Evolutionary conservation across 1,284 basidiomycete species (phyloP), one percentile per base, ranked within the genome.

Genomic region (Gomphus bonarii): DNA sequence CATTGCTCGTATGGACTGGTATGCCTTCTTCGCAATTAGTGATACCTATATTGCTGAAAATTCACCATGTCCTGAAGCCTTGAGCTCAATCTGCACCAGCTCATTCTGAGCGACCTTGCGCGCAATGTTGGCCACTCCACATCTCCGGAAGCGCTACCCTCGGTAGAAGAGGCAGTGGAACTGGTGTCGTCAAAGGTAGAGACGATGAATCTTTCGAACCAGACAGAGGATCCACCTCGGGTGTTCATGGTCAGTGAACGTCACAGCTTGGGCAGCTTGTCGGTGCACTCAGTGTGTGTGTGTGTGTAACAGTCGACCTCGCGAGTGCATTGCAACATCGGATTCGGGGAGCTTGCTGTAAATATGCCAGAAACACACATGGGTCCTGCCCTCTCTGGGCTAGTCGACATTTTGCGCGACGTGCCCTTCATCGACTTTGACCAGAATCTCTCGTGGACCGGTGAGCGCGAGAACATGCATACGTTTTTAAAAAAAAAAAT

Each of bases 81-180:
- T 51, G 73, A 75, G 59, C 72, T 62, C 42, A 87, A 90, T 69
- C 84, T 93, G 56, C 88, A 87, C 63, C 85, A 89, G 66, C 78
- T 81, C 62, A 87, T 95, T 62, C 73, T 95, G 35, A 80, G 82
- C 30, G 88, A 91, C 69, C 79, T 95, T 59, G 91, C 89, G 3
- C 71, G 75, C 31, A 86, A 82, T 66, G 73, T 84, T 57, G 75
- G 76, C 10, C 74, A 76, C 35, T 72, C 70, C 11, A 68, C 75
- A 57, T 73, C 77, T 50, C 76, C 77, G 58, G 57, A 43, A 18
- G 30, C 25, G 54, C 59, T 64, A 11, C 51, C 62, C 4, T 65
- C 65, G 40, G 64, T 78, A 10, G 65, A 70, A 8, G 73, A 74
- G 61, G 76, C 79, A 22, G 75, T 80, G 61, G 73, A 80, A 52